These are phyloP conservation scores for Fusarium scirpi DNA, from an alignment of 2,329 filamentous ascomycete genomes.

Conservation along the genomic window DNA sequence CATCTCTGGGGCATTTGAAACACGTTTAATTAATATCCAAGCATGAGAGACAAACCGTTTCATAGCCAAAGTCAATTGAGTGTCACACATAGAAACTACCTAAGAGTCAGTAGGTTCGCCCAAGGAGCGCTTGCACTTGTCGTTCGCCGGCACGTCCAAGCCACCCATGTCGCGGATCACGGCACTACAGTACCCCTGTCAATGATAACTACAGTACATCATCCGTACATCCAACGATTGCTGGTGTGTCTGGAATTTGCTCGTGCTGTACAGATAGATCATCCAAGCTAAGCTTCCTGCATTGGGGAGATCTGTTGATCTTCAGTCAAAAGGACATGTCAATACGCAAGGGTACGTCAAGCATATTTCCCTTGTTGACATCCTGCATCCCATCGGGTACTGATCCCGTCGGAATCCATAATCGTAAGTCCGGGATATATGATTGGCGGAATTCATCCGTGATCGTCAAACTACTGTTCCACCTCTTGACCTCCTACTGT, in stretches of 20 bases:
- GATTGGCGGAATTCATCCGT: slow-evolving; percentile 3
- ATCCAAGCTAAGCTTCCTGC: background rate
- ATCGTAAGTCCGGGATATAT: background rate
- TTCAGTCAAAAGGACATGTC: background rate
- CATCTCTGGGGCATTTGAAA: slow-evolving; percentile 8
- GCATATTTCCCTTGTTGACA: background rate
- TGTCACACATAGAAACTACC: background rate
- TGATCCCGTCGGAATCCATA: background rate
- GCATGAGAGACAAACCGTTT: background rate
- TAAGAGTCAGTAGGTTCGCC: background rate
- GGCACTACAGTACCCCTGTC: background rate
- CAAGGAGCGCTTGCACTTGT: background rate
- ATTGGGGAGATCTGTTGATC: background rate
- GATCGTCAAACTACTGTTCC: background rate
- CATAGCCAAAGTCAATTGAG: background rate
- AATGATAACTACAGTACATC: background rate
- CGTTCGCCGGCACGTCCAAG: background rate
- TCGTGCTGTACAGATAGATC: background rate
- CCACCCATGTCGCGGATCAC: slow-evolving; percentile 2
- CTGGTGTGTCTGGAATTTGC: background rate
- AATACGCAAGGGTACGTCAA: background rate
- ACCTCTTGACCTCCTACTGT: background rate
- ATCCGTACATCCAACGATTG: background rate
- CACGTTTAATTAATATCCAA: background rate
- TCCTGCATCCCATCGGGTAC: slow-evolving; percentile 7